Evolutionary conservation across 176 grass and related monocot genomes (phyloP).

Genomic region (Rhynchospora pubera): DNA sequence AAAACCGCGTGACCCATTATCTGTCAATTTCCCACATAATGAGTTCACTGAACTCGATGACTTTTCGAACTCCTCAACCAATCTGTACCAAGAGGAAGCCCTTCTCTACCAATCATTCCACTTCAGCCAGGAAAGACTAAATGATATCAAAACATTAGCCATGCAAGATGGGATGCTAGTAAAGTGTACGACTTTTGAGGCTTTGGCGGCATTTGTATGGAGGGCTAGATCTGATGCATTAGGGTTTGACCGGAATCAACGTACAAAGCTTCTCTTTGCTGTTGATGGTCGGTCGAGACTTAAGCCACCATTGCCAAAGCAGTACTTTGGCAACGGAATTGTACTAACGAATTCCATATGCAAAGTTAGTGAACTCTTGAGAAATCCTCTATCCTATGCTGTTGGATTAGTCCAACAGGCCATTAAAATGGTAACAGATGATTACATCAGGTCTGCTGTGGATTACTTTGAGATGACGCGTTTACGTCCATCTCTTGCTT

Average conservation of each 20-base stretch:
- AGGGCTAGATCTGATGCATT: constrained; percentile 48
- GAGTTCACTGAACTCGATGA: constrained; percentile 54
- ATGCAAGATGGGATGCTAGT: constrained; percentile 18
- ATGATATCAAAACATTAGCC: constrained; percentile 32
- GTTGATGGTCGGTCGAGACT: constrained; percentile 55
- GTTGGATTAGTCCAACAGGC: constrained; percentile 45
- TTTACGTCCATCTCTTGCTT: constrained; percentile 50
- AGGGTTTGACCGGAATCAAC: constrained; percentile 4
- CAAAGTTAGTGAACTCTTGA: constrained; percentile 43
- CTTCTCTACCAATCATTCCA: constrained; percentile 52
- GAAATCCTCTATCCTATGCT: constrained; percentile 3
- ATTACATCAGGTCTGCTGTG: constrained; percentile 60
- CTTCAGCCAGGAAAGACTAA: constrained; percentile 40
- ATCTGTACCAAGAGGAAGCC: constrained; percentile 19
- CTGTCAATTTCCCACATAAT: constrained; percentile 41
- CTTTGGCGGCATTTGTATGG: constrained; percentile 58
- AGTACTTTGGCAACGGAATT: constrained; percentile 73
- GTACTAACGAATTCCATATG: constrained; percentile 53
- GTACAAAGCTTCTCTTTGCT: constrained; percentile 67
- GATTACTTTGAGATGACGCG: constrained; percentile 72
- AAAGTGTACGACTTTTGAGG: constrained; percentile 53
- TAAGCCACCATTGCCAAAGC: constrained; percentile 41
- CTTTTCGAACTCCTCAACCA: not conserved
- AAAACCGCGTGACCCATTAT: constrained; percentile 41
- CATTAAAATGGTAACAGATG: constrained; percentile 33